Evolutionary conservation across 139 green algal genomes (phyloP), one percentile per base, ranked within the genome.

Genomic region (Pleodorina starrii): DNA sequence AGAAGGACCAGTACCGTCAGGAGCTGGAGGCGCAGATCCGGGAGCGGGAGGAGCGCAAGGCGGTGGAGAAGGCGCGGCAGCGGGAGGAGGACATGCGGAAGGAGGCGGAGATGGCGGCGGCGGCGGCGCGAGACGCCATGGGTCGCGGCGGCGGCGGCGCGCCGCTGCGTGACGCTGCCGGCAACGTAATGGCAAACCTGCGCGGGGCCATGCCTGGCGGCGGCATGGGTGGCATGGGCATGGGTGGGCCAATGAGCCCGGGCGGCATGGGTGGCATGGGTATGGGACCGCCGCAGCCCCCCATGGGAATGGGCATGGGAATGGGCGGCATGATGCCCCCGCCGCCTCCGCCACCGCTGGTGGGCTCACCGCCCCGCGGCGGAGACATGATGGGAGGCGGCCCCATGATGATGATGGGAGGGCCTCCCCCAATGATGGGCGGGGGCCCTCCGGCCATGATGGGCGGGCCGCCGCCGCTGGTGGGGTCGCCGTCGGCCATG

Each of bases 11-110:
- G 66, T 92, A 92, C 90, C 68, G 85, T 10, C 0, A 35, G 42
- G 90, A 92, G 77, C 77, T 92, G 68, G 85, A 92, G 85, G 77
- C 76, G 77, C 87, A 92, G 89, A 92, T 92, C 29, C 77, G 84
- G 5, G 84, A 68, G 21, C 86, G 86, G 2, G 85, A 92, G 77
- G 75, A 90, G 69, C 75, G 69, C 32, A 90, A 92, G 69, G 50
- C 29, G 23, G 19, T 10, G 4, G 84, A 90, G n/a, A 90, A 90
- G 69, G 68, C 85, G 46, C 35, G 36, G n/a, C 82, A 63, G 7
- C 77, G 87, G 69, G 14, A 90, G 19, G 83, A 88, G 36, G 83
- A 88, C 48, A 81, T 81, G 83, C 83, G 83, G 3, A 81, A 81
- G 83, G 83, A 88, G 35, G 68, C 68, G 10, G 68, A 88, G 68